Evolutionary conservation across 768 basidiomycete genomes (phyloP), one percentile per base, ranked within the genome.

Genomic region (Collybiopsis confluens): DNA sequence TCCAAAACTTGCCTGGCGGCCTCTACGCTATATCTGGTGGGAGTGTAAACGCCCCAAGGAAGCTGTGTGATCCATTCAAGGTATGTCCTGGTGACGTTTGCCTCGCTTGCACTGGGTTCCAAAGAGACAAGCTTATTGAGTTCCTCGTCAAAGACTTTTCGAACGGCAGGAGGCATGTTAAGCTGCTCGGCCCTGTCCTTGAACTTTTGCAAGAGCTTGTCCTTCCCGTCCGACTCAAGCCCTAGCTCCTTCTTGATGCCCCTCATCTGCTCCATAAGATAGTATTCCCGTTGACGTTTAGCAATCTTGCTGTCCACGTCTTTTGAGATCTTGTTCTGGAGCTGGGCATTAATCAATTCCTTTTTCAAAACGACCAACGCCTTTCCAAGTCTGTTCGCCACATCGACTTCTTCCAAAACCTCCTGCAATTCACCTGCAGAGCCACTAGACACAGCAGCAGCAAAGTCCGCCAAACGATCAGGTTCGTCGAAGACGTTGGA

Each of bases 81-180:
- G 67, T 97, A 98, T 63, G 95, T 96, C 55, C 94, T 77, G 6
- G 93, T 95, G 24, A 97, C 93, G 61, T 92, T 94, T 52, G 92
- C 93, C 66, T 96, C 94, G 52, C 86, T 88, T 15, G 92, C 92
- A 13, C 90, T 90, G 13, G 91, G 92, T 66, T 98, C 94, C 38
- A 98, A 78, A 28, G 88, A 85, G 64, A 85, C 82, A 2, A 99
- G 79, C 73, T 98, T 98, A 65, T 79, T 85, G 53, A 98, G 69
- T 66, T 98, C 96, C 71, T 98, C 94, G 40, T 99, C 96, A 61
- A 98, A 98, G 13, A 97, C 92, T 71, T 97, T 96, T 59, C 84
- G 75, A 11, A 95, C 96, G 8, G 73, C 73, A 44, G 92, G 90
- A 0, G 94, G 93, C 93, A 98, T 96, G 61, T 88, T 90, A 59